These are phyloP conservation scores for Vitis hybrid DNA, from an alignment of 177 flowering plant species.

Conservation along the genomic window DNA sequence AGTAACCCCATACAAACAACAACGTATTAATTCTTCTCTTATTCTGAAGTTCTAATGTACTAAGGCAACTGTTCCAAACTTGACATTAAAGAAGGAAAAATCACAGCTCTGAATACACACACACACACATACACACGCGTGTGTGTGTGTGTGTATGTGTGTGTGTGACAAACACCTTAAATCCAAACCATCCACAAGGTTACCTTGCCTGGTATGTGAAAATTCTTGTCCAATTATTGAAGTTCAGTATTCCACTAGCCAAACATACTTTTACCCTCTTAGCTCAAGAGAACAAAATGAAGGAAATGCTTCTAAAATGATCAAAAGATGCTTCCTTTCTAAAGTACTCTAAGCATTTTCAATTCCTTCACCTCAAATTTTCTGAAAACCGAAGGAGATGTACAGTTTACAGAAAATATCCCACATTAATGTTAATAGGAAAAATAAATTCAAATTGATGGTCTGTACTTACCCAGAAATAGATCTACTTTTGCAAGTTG, in stretches of 20 bases:
- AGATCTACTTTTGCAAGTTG: slow-evolving; percentile 25
- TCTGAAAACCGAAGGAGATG: too few species aligned
- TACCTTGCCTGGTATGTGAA: not conserved
- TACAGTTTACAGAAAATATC: not conserved
- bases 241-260: not conserved
- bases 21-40: not conserved
- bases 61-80: not conserved
- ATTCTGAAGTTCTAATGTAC: not conserved
- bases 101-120: too few species aligned
- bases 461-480: slow-evolving; percentile 31
- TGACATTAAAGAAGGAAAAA: too few species aligned
- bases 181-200: not conserved
- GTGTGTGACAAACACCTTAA: not conserved
- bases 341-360: too few species aligned
- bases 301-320: too few species aligned
- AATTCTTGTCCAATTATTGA: not conserved
- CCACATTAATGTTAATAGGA: not conserved
- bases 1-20: not conserved
- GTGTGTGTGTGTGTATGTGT: too few species aligned
- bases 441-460: not conserved
- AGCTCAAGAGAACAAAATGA: too few species aligned
- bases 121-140: too few species aligned
- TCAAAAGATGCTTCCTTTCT: too few species aligned
- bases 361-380: too few species aligned
- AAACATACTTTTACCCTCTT: not conserved